Percentiles rank a stretch among this genome's conserved stretches.
phyloP scores from a whole-genome alignment of 2,329 filamentous ascomycete species.

The Colletotrichum chlorophyti region DNA sequence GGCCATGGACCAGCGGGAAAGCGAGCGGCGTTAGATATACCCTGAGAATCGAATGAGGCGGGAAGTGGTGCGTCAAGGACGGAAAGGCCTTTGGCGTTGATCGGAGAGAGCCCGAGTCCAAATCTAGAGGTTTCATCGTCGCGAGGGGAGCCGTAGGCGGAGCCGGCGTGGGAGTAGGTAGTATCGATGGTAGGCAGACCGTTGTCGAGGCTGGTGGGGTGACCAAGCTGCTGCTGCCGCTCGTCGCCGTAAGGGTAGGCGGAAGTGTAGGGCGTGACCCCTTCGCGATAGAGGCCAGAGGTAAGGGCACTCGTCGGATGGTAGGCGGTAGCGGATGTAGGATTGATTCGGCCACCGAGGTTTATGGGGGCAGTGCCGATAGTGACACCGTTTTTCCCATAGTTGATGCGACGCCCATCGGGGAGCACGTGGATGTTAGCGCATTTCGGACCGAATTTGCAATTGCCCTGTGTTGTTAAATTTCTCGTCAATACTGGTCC shows the following conservation, averaged over 20 bases:
- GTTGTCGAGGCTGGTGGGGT: constrained; percentile 61
- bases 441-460: constrained; percentile 98
- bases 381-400: constrained; percentile 72
- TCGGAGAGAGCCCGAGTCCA: constrained; percentile 81
- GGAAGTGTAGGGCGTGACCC: constrained; percentile 43
- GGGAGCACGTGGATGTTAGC: constrained; percentile 95
- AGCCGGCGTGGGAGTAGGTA: constrained; percentile 60
- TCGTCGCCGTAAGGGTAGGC: constrained; percentile 49
- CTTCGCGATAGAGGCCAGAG: constrained; percentile 54
- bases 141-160: constrained; percentile 82
- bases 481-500: constrained; percentile 7
- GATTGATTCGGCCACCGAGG: constrained; percentile 73
- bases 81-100: constrained; percentile 75
- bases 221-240: constrained; percentile 50
- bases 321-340: constrained; percentile 55
- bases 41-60: constrained; percentile 95
- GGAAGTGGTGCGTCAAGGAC: constrained; percentile 92
- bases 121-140: constrained; percentile 66
- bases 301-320: constrained; percentile 76
- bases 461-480: constrained; percentile 75
- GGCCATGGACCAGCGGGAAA: constrained; percentile 82
- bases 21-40: constrained; percentile 88
- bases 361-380: constrained; percentile 64
- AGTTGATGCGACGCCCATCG: constrained; percentile 91
- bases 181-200: constrained; percentile 65